Percentiles rank a stretch among this genome's conserved stretches.
phyloP scores from a whole-genome alignment of 2,329 filamentous ascomycete species.

The Talaromyces sp. region DNA sequence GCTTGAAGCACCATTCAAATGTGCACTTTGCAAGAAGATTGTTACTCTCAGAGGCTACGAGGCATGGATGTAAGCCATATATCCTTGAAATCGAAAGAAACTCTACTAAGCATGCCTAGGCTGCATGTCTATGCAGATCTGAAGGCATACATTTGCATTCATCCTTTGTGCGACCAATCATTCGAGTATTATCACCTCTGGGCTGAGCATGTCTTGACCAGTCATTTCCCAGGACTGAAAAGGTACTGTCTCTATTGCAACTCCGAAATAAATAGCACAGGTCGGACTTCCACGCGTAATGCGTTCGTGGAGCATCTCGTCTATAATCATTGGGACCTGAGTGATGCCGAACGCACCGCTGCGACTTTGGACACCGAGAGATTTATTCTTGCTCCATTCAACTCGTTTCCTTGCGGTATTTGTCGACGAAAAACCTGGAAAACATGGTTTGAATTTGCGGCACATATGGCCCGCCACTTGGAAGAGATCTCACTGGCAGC shows the following conservation, averaged over 20 bases:
- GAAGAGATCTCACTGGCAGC: conserved; percentile 16
- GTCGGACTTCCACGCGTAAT: conserved; percentile 7
- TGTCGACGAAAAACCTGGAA: conserved; percentile 13
- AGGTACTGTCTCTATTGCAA: conserved; percentile 13
- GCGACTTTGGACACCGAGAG: conserved; percentile 10
- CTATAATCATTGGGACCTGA: conserved; percentile 14
- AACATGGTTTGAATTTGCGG: conserved; percentile 13
- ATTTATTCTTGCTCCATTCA: conserved; percentile 8
- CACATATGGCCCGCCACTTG: conserved; percentile 14
- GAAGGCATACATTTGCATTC: conserved; percentile 13
- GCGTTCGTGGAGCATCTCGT: conserved; percentile 15
- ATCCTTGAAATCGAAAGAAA: background rate
- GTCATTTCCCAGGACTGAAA: conserved; percentile 13
- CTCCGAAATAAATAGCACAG: conserved; percentile 4
- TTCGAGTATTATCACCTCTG: conserved; percentile 17
- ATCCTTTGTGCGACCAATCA: conserved; percentile 7
- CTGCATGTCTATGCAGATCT: conserved; percentile 17
- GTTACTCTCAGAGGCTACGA: conserved; percentile 14
- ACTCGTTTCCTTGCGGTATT: conserved; percentile 2
- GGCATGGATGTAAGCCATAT: conserved; percentile 15
- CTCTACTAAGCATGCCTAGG: background rate
- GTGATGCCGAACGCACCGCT: conserved; percentile 11
- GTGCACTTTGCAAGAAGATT: conserved; percentile 10
- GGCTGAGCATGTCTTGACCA: conserved; percentile 12
- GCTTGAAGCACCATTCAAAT: conserved; percentile 15